phyloP scores from a whole-genome alignment of 495 filamentous ascomycete species.

The Echria macrotheca region DNA sequence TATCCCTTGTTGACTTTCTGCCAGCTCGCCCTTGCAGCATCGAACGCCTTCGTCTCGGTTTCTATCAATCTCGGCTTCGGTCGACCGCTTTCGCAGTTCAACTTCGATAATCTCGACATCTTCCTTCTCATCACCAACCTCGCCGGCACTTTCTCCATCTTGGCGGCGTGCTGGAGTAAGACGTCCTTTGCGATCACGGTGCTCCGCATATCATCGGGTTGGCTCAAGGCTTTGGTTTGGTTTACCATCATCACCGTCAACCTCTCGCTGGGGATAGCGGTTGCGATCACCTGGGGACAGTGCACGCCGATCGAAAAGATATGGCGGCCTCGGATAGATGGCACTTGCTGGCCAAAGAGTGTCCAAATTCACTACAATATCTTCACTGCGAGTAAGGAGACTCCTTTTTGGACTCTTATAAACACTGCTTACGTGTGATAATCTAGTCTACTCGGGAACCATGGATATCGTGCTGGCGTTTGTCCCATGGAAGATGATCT shows the following conservation, averaged over 20 bases:
- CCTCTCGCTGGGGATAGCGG: slow-evolving; percentile 22
- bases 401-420: too few species aligned
- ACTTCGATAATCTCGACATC: slow-evolving; percentile 16
- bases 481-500: slow-evolving; percentile 35
- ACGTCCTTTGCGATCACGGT: slow-evolving; percentile 33
- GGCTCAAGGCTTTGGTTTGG: slow-evolving; percentile 26
- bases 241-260: slow-evolving; percentile 36
- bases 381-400: slow-evolving; percentile 24
- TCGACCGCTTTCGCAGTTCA: slow-evolving; percentile 22
- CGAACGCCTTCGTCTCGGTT: slow-evolving; percentile 66
- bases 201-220: slow-evolving; percentile 28
- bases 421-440: too few species aligned
- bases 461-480: slow-evolving; percentile 34
- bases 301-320: slow-evolving; percentile 30
- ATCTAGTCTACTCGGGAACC: slow-evolving; percentile 26
- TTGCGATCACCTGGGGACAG: slow-evolving; percentile 26
- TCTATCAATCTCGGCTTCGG: slow-evolving; percentile 27
- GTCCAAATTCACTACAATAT: slow-evolving; percentile 31
- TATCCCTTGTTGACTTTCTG: background rate
- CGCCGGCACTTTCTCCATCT: slow-evolving; percentile 29
- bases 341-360: slow-evolving; percentile 22
- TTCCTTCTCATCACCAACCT: slow-evolving; percentile 25
- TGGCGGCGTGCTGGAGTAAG: slow-evolving; percentile 30
- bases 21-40: slow-evolving; percentile 21
- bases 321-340: slow-evolving; percentile 30